A percentile compares a stretch with the other conserved stretches of the same genome.
These are phyloP conservation scores for Bipolaris cookei DNA, from an alignment of 2,329 filamentous ascomycete genomes.

Conservation along the genomic window DNA sequence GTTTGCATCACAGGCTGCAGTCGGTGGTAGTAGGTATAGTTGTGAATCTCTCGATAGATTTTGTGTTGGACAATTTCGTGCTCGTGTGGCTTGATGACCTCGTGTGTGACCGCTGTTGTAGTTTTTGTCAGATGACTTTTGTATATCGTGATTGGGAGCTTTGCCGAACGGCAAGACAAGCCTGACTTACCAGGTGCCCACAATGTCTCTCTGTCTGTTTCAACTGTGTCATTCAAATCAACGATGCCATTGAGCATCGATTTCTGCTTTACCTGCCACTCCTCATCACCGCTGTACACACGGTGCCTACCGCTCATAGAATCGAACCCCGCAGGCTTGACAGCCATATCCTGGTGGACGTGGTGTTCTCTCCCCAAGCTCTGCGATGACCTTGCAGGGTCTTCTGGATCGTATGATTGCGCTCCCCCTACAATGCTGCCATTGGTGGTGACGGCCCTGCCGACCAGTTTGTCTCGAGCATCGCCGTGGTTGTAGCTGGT, in stretches of 20 bases:
- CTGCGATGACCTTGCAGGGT: background rate
- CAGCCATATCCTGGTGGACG: background rate
- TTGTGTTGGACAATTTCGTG: conserved; percentile 57
- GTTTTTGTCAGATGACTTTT: conserved; percentile 14
- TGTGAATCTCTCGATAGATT: conserved; percentile 62
- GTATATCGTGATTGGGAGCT: background rate
- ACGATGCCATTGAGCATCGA: conserved; percentile 40
- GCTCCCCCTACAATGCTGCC: background rate
- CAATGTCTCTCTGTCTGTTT: conserved; percentile 46
- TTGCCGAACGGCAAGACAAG: background rate
- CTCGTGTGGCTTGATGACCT: conserved; percentile 53
- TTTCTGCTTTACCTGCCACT: conserved; percentile 15
- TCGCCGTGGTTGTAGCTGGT: background rate
- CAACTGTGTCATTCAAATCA: conserved; percentile 48
- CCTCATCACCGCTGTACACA: background rate
- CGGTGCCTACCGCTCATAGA: background rate
- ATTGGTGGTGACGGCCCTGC: conserved; percentile 9
- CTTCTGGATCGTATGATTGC: background rate
- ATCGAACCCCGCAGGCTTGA: background rate
- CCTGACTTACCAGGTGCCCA: conserved; percentile 49
- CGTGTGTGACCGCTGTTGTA: conserved; percentile 58
- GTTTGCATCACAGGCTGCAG: conserved; percentile 61
- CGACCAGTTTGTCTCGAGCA: background rate
- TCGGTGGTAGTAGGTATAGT: conserved; percentile 60
- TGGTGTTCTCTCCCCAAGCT: background rate